A percentile compares a stretch with the other conserved stretches of the same genome.
These are phyloP conservation scores for Metroxylon sagu DNA, from an alignment of 176 grass and related monocot species.

Conservation along the genomic window DNA sequence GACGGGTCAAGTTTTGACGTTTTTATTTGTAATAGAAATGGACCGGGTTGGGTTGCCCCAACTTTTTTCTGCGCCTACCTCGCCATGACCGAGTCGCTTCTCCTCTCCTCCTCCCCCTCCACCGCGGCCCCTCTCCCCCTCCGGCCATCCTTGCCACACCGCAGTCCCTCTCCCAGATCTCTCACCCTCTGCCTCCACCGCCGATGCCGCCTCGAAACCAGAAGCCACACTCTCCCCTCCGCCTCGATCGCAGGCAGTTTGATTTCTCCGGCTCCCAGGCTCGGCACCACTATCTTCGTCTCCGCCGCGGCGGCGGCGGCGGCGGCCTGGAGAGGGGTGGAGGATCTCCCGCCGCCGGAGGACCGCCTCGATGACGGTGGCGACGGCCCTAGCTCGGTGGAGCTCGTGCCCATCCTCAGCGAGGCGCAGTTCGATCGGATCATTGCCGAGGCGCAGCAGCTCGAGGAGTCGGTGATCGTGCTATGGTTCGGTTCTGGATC, in stretches of 20 bases:
- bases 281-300: not conserved
- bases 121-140: not conserved
- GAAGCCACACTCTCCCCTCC: conserved; percentile 3
- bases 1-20: no score
- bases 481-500: conserved; percentile 38
- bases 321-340: conserved; percentile 7
- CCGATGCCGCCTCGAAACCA: not conserved
- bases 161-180: not conserved
- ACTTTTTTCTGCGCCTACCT: not conserved
- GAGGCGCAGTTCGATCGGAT: conserved; percentile 62
- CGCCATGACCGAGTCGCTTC: conserved; percentile 20
- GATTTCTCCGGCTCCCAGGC: conserved; percentile 16
- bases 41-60: no score
- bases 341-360: not conserved
- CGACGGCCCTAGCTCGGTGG: conserved; percentile 41
- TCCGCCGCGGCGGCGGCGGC: conserved; percentile 8
- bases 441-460: conserved; percentile 56
- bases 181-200: not conserved
- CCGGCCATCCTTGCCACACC: not conserved
- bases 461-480: conserved; percentile 46
- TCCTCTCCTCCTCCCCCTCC: not conserved
- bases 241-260: conserved; percentile 10
- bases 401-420: conserved; percentile 47
- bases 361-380: conserved; percentile 4
- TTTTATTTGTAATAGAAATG: no score